These are phyloP conservation scores for Oehlia diaphana DNA, from an alignment of 192 early-diverging fungal genomes.

Conservation along the genomic window DNA sequence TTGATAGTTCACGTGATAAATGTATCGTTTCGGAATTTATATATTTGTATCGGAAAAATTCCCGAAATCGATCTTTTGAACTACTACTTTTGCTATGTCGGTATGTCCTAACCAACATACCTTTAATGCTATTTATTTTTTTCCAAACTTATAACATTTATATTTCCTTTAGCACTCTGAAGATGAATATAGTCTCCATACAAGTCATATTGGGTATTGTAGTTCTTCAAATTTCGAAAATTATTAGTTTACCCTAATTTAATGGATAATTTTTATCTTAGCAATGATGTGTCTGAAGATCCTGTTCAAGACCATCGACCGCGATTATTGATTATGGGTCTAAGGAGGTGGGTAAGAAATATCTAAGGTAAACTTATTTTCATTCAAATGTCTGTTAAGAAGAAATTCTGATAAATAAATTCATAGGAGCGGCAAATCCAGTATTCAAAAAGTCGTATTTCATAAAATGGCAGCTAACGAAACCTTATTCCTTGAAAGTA, in stretches of 20 bases:
- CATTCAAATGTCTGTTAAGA: neutral
- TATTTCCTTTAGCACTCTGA: slow-evolving; percentile 22
- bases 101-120: neutral
- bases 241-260: neutral
- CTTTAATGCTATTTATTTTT: neutral
- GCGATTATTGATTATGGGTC: slow-evolving; percentile 49
- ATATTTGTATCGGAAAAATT: no score
- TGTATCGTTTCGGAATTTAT: no score
- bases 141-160: neutral
- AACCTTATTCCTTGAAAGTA: slow-evolving; percentile 81
- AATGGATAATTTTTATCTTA: neutral
- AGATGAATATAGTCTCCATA: slow-evolving; percentile 28
- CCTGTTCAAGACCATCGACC: slow-evolving; percentile 34
- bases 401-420: neutral
- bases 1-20: no score
- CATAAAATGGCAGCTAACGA: slow-evolving; percentile 87
- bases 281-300: slow-evolving; percentile 9
- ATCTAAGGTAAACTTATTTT: neutral
- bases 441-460: slow-evolving; percentile 84
- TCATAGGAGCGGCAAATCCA: slow-evolving; percentile 79
- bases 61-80: neutral
- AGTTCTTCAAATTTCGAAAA: neutral
- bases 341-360: slow-evolving; percentile 41
- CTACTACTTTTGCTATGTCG: neutral
- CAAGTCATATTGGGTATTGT: slow-evolving; percentile 1